These are phyloP conservation scores for Alternaria triticina DNA, from an alignment of 2,329 filamentous ascomycete genomes.

Conservation along the genomic window DNA sequence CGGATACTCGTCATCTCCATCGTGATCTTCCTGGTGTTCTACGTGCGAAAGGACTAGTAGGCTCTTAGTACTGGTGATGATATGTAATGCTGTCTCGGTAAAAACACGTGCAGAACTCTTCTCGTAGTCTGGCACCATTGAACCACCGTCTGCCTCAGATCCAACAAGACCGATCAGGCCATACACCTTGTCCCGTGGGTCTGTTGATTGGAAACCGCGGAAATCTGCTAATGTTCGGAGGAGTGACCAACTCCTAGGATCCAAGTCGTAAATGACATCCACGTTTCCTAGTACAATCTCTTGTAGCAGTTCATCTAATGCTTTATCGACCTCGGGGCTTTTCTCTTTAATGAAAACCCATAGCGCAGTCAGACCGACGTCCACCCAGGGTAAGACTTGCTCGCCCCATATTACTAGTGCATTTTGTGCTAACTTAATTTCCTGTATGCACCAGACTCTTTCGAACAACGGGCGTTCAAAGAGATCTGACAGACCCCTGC, in stretches of 20 bases:
- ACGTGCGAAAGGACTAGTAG: not conserved
- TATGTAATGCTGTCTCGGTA: not conserved
- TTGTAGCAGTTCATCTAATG: too few species aligned
- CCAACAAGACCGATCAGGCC: not conserved
- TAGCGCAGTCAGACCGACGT: not conserved
- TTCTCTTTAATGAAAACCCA: too few species aligned
- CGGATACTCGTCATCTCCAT: not conserved
- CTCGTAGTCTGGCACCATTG: not conserved
- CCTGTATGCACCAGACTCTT: not conserved
- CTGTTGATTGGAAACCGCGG: not conserved
- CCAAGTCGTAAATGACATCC: not conserved
- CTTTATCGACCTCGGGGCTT: too few species aligned
- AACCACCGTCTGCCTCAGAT: rapidly evolving
- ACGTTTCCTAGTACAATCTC: too few species aligned
- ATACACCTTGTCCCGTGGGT: constrained; percentile 13
- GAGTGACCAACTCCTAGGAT: not conserved
- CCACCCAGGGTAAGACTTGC: not conserved
- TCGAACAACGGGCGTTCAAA: not conserved
- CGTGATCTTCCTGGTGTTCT: not conserved
- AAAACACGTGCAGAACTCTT: not conserved
- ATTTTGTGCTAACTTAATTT: not conserved
- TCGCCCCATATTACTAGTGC: not conserved
- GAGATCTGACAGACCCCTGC: rapidly evolving
- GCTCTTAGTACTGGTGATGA: not conserved
- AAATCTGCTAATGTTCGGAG: not conserved